Evolutionary conservation across 2,329 filamentous ascomycete genomes (phyloP), one percentile per base, ranked within the genome.

Genomic region (Pseudogymnoascus sp.): DNA sequence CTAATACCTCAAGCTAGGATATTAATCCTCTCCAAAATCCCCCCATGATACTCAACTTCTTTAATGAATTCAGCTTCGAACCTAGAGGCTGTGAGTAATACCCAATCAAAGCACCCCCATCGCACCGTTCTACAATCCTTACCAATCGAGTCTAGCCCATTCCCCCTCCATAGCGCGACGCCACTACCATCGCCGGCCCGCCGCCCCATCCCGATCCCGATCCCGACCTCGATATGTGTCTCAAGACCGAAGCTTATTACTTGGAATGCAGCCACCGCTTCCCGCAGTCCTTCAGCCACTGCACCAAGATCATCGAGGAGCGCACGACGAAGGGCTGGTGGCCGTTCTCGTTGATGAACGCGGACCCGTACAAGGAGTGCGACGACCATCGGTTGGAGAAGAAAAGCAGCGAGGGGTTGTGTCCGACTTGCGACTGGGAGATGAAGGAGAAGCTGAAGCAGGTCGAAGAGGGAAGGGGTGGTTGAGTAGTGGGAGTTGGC

Each of bases 161-260:
- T 14, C 49, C 28, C 12, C 28, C 9, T 55, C 28, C 6, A 55
- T 55, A 33, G 28, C 28, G 49, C 49, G 16, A 55, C 49, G 28
- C 45, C 45, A 52, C 6, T 31, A 31, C 25, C 8, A 52, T 55
- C 49, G 3, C n/a, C n/a, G 49, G 28, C 25, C 49, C 28, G 49
- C 5, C 49, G n/a, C 23, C 25, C 49, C 28, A 55, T 55, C 49
- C n/a, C 28, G 28, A 33, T 55, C 49, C 25, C 28, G 28, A 33
- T 55, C 49, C 28, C 49, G 49, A 12, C 12, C 14, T 33, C 25
- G n/a, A 31, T 12, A 55, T 55, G 49, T 55, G 49, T 55, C 49
- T 55, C 49, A 55, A 33, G 28, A 55, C 49, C 8, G 49, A 55
- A 33, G 49, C 49, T 55, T 55, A 55, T 55, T 55, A 55, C 49